Evolutionary conservation across 208 protist species (phyloP).

Genomic region (Vickermania ingenoplastis): DNA sequence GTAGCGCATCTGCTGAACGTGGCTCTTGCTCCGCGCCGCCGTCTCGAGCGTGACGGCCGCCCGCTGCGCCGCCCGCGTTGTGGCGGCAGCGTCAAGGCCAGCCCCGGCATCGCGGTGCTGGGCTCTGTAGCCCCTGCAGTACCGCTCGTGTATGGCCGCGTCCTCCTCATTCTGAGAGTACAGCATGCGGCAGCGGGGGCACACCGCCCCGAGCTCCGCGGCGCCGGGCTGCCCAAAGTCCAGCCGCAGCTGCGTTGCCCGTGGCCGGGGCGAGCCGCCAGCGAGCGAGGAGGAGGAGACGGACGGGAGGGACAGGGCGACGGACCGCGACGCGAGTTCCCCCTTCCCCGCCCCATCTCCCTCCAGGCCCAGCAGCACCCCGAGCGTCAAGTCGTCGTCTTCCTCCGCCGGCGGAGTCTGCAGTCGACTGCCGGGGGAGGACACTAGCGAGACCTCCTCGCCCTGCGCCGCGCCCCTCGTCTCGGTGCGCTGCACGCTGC

Average conservation of each 20-base stretch:
- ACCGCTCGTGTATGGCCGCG: not conserved
- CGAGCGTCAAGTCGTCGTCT: not conserved
- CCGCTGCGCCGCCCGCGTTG: too few species aligned
- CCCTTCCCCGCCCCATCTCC: not conserved
- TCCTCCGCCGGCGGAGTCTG: too few species aligned
- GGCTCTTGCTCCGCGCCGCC: not conserved
- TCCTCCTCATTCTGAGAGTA: not conserved
- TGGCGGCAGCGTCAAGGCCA: too few species aligned
- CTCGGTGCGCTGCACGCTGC: too few species aligned
- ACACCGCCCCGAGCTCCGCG: not conserved
- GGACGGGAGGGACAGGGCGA: not conserved
- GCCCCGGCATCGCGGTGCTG: too few species aligned
- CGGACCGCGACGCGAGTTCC: not conserved
- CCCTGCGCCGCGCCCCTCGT: too few species aligned
- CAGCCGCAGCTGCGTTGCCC: not conserved
- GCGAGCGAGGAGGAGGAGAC: not conserved
- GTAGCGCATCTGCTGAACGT: too few species aligned
- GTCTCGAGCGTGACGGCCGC: not conserved
- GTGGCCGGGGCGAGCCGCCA: not conserved
- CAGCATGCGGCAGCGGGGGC: conserved; percentile 5
- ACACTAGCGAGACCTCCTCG: too few species aligned
- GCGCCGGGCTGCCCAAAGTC: conserved; percentile 3
- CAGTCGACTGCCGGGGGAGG: too few species aligned
- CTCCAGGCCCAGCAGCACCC: not conserved
- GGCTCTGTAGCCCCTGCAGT: not conserved